A percentile compares a stretch with the other conserved stretches of the same genome.
phyloP scores from a whole-genome alignment of 352 stramenopile genomes.

The Plasmopara muralis region DNA sequence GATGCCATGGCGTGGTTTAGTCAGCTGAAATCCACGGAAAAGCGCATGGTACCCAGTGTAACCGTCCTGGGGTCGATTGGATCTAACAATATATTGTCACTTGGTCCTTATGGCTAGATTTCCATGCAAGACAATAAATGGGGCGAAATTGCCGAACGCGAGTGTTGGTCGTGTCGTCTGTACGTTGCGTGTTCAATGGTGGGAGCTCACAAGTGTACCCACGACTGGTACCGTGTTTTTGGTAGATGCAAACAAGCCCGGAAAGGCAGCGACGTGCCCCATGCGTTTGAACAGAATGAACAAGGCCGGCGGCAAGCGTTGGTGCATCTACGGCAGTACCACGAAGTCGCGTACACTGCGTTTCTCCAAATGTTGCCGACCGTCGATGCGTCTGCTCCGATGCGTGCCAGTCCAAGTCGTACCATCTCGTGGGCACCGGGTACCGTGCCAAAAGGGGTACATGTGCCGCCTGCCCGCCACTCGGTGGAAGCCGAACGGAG shows the following conservation, averaged over 20 bases:
- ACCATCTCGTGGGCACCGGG: no score
- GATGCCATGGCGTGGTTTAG: constrained; percentile 66
- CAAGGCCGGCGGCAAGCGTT: constrained; percentile 52
- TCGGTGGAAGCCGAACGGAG: constrained; percentile 53
- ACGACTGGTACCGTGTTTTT: background rate
- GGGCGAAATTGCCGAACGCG: constrained; percentile 68
- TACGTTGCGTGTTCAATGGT: constrained; percentile 9
- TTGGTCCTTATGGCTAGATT: constrained; percentile 27
- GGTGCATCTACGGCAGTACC: constrained; percentile 50
- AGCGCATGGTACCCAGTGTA: constrained; percentile 47
- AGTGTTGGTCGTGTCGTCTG: constrained; percentile 69
- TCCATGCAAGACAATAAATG: constrained; percentile 84
- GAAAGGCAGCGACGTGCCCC: constrained; percentile 42
- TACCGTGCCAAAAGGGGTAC: no score
- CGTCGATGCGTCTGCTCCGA: constrained; percentile 6
- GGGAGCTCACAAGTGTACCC: background rate
- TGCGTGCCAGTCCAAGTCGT: no score
- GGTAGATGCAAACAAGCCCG: constrained; percentile 40
- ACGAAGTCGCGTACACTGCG: constrained; percentile 45
- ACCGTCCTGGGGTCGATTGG: no score
- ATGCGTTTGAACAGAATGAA: constrained; percentile 60
- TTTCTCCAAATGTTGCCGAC: constrained; percentile 45
- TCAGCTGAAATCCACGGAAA: constrained; percentile 81
- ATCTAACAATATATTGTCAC: no score
- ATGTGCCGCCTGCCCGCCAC: constrained; percentile 15